Evolutionary conservation across 1,284 basidiomycete genomes (phyloP).

Genomic region (Filobasidium uniguttulatum): DNA sequence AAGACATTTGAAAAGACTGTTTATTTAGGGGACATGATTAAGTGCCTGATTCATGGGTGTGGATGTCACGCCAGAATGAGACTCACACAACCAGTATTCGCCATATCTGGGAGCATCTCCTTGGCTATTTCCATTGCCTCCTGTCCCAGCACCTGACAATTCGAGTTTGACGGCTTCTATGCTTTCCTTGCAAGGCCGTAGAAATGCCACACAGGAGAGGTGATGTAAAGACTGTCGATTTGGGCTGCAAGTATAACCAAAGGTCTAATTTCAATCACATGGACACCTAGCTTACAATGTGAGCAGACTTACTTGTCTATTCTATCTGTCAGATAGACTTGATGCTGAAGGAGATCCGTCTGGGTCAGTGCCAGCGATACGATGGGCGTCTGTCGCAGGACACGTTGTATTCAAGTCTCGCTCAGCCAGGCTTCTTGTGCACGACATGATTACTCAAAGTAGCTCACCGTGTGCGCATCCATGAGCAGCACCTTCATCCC

Average conservation of each 20-base stretch:
- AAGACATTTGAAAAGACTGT: conserved; percentile 92
- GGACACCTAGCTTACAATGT: background rate
- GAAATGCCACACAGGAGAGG: conserved; percentile 90
- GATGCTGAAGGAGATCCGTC: conserved; percentile 81
- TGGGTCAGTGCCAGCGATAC: conserved; percentile 91
- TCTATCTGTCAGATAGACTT: conserved; percentile 94
- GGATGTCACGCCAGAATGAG: conserved; percentile 12
- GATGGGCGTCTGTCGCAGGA: conserved; percentile 66
- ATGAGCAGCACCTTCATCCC: conserved; percentile 97
- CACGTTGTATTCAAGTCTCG: conserved; percentile 6
- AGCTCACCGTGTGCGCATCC: conserved; percentile 78
- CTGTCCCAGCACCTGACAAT: conserved; percentile 41
- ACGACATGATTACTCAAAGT: background rate
- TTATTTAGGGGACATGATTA: background rate
- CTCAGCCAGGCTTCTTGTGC: background rate
- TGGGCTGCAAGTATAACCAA: conserved; percentile 29
- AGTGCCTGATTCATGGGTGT: background rate
- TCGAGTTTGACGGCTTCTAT: conserved; percentile 71
- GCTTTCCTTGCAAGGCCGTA: conserved; percentile 66
- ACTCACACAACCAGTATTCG: conserved; percentile 95
- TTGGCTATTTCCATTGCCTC: background rate
- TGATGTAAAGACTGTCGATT: conserved; percentile 81
- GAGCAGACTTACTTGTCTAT: conserved; percentile 58
- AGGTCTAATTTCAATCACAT: background rate
- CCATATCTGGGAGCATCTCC: conserved; percentile 68